A percentile compares a stretch with the other conserved stretches of the same genome.
Evolutionary conservation across 768 basidiomycete genomes (phyloP).

Genomic region (Boletus pseudopeckii): DNA sequence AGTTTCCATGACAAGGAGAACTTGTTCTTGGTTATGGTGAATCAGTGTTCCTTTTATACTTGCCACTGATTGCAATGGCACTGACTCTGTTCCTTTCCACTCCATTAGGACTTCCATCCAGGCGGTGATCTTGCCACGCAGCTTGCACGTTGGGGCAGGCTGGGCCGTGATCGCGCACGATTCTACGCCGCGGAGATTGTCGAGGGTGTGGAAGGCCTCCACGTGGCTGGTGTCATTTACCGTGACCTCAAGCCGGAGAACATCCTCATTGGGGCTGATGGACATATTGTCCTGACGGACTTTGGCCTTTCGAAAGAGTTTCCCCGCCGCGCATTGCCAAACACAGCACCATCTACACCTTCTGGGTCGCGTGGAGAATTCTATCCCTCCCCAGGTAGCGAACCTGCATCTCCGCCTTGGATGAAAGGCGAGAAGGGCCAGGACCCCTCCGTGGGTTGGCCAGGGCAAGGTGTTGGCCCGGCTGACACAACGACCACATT

Average conservation of each 20-base stretch:
- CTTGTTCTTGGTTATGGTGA: slow-evolving; percentile 91
- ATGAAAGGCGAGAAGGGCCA: slow-evolving; percentile 62
- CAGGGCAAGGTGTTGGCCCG: slow-evolving; percentile 45
- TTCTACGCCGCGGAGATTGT: slow-evolving; percentile 99
- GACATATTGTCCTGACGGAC: slow-evolving; percentile 96
- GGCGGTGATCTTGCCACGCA: slow-evolving; percentile 98
- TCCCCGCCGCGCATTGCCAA: slow-evolving; percentile 47
- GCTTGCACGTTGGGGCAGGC: slow-evolving; percentile 89
- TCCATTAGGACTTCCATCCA: slow-evolving; percentile 80
- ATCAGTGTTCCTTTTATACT: slow-evolving; percentile 19
- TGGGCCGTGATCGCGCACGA: slow-evolving; percentile 90
- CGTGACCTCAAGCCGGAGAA: slow-evolving; percentile 97
- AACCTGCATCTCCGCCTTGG: slow-evolving; percentile 67
- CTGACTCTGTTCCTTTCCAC: slow-evolving; percentile 16
- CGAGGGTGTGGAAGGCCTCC: slow-evolving; percentile 92
- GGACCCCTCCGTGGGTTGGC: slow-evolving; percentile 56
- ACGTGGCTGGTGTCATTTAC: slow-evolving; percentile 93
- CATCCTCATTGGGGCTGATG: slow-evolving; percentile 89
- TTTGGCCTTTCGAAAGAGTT: slow-evolving; percentile 96
- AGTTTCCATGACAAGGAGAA: slow-evolving; percentile 98
- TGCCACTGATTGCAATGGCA: background rate
- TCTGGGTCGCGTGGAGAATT: slow-evolving; percentile 51
- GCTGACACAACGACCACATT: slow-evolving; percentile 80
- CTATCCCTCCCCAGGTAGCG: slow-evolving; percentile 40
- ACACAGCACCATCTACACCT: slow-evolving; percentile 58